Conservation (phyloP, 1,284 basidiomycete species). For the Erythrobasidium hasegawianum region DNA sequence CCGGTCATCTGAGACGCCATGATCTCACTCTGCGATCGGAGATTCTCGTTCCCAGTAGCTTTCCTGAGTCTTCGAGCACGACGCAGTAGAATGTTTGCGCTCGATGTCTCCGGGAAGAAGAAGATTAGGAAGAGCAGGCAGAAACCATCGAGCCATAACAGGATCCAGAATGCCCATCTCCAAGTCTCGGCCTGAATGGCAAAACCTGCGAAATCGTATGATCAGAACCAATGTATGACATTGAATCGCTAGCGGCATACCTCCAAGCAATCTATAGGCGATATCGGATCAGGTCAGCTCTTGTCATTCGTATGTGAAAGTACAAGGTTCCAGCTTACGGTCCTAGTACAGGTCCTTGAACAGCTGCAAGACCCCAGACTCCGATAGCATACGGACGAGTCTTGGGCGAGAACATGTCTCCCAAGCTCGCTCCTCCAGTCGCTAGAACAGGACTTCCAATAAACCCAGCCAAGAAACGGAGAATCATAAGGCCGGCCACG, state of each 20-base stretch:
- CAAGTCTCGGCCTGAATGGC: slow-evolving; percentile 33
- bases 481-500: slow-evolving; percentile 46
- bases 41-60: slow-evolving; percentile 48
- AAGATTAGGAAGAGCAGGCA: slow-evolving; percentile 45
- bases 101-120: slow-evolving; percentile 49
- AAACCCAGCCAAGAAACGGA: slow-evolving; percentile 50
- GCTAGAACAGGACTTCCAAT: slow-evolving; percentile 48
- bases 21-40: slow-evolving; percentile 46
- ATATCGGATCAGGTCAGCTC: too few relatives aligned
- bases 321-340: slow-evolving; percentile 13
- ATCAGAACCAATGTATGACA: too few relatives aligned
- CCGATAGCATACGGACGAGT: slow-evolving; percentile 36
- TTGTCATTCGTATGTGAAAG: too few relatives aligned
- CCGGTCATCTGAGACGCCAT: slow-evolving; percentile 28
- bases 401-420: slow-evolving; percentile 33
- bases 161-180: slow-evolving; percentile 36
- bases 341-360: slow-evolving; percentile 42
- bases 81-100: slow-evolving; percentile 49
- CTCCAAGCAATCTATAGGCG: background rate
- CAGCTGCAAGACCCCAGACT: slow-evolving; percentile 39
- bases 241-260: background rate
- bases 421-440: slow-evolving; percentile 43
- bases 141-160: slow-evolving; percentile 45
- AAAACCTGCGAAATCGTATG: slow-evolving; percentile 28
- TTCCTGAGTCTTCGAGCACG: slow-evolving; percentile 49